These are phyloP conservation scores for Pseudognaphalium luteoalbum DNA, from an alignment of 129 eudicot species.

Conservation along the genomic window DNA sequence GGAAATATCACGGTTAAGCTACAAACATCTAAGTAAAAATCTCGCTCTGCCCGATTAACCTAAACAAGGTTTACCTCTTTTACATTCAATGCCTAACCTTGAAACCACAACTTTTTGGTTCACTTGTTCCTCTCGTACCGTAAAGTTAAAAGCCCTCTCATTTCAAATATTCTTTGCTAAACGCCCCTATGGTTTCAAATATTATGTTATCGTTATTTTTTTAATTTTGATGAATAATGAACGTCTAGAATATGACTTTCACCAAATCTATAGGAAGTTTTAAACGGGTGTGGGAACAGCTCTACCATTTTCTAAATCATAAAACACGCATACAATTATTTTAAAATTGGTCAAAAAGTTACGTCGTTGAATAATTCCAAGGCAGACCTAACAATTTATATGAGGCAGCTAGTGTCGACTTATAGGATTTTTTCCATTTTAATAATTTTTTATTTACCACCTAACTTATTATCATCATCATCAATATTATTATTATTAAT, in stretches of 20 bases:
- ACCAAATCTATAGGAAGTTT: neutral
- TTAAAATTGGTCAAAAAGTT: constrained; percentile 8
- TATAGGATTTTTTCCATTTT: neutral
- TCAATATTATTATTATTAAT: too few species aligned
- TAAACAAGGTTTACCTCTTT: too few species aligned
- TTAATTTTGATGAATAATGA: neutral
- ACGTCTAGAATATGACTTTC: neutral
- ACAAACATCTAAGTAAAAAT: too few species aligned
- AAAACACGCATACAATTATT: neutral
- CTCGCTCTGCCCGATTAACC: too few species aligned
- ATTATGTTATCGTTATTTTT: neutral
- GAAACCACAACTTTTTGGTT: too few species aligned
- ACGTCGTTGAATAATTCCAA: constrained; percentile 12
- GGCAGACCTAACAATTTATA: constrained; percentile 16
- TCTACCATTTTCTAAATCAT: neutral
- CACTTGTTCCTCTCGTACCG: too few species aligned
- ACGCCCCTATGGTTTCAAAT: too few species aligned
- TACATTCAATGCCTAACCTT: too few species aligned
- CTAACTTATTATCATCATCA: neutral
- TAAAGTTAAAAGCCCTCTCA: neutral
- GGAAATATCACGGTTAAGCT: too few species aligned
- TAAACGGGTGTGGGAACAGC: neutral
- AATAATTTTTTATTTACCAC: neutral
- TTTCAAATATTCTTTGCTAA: neutral
- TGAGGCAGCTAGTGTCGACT: neutral